phyloP scores from a whole-genome alignment of 129 eudicot species.

The Scalesia atractyloides region DNA sequence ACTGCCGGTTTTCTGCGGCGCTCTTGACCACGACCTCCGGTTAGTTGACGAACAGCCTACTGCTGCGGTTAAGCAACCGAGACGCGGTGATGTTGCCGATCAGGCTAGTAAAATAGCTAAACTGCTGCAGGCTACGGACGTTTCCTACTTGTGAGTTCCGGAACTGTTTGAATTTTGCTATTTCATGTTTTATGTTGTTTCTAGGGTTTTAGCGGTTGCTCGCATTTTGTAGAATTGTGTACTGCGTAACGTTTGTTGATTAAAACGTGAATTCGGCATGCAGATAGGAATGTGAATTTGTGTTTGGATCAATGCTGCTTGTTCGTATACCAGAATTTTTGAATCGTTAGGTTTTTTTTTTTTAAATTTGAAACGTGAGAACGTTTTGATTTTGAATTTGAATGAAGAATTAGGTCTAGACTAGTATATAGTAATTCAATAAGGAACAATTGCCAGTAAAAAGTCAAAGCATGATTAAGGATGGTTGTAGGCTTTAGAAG shows the following conservation, averaged over 20 bases:
- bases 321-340: background rate
- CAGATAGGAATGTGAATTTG: conserved; percentile 19
- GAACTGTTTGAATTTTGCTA: conserved; percentile 25
- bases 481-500: conserved; percentile 20
- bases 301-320: conserved; percentile 10
- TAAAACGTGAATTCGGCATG: conserved; percentile 1
- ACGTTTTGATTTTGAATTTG: background rate
- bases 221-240: conserved; percentile 14
- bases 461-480: conserved; percentile 17
- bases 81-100: conserved; percentile 48
- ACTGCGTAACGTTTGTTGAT: background rate
- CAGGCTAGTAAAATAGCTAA: conserved; percentile 69
- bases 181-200: conserved; percentile 6
- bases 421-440: conserved; percentile 1
- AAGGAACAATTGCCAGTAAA: conserved; percentile 5
- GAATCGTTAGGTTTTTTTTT: conserved; percentile 2
- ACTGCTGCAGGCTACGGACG: conserved; percentile 69
- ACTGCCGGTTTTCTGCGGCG: conserved; percentile 85
- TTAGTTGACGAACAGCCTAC: conserved; percentile 50
- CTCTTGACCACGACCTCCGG: conserved; percentile 76
- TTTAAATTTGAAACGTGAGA: conserved; percentile 4
- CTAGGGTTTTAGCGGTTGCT: conserved; percentile 18
- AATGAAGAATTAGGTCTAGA: conserved; percentile 22
- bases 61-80: conserved; percentile 32
- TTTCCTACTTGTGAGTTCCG: conserved; percentile 75